These are phyloP conservation scores for Eucalyptus lansdowneana DNA, from an alignment of 345 rosid genomes.

Conservation along the genomic window DNA sequence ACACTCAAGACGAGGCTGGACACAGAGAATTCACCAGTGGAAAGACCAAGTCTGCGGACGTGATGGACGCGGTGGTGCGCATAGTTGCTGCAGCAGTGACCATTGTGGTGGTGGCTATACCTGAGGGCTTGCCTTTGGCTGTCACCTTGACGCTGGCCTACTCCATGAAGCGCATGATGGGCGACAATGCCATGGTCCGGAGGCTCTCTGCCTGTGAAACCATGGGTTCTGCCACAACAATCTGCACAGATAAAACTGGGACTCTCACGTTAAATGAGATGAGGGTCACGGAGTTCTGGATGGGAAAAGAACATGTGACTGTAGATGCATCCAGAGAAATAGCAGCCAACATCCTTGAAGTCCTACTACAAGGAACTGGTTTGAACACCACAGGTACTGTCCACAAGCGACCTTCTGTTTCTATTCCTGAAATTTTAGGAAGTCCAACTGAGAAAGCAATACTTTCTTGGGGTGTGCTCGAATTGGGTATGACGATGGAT, in stretches of 20 bases:
- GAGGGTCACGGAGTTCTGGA: conserved; percentile 55
- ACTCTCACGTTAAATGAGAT: conserved; percentile 61
- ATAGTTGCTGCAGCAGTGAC: conserved; percentile 65
- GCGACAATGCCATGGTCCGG: conserved; percentile 79
- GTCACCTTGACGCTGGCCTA: conserved; percentile 75
- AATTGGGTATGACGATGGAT: conserved; percentile 26
- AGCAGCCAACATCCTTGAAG: conserved; percentile 2
- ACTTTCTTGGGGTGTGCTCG: conserved; percentile 54
- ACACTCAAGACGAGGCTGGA: conserved; percentile 42
- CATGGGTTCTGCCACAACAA: conserved; percentile 72
- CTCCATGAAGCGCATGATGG: conserved; percentile 83
- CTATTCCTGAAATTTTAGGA: conserved; percentile 39
- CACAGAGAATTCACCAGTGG: conserved; percentile 27
- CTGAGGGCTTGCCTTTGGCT: conserved; percentile 75
- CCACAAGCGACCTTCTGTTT: conserved; percentile 9
- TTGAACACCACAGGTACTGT: conserved; percentile 57
- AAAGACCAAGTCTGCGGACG: conserved; percentile 31
- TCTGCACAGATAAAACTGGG: conserved; percentile 75
- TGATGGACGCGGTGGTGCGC: conserved; percentile 37
- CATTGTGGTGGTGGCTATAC: conserved; percentile 71
- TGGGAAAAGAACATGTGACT: conserved; percentile 24
- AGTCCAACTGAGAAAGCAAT: conserved; percentile 71
- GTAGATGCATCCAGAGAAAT: not conserved
- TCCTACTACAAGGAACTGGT: conserved; percentile 46
- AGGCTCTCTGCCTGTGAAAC: conserved; percentile 78